phyloP scores from a whole-genome alignment of 768 basidiomycete genomes.

The Paxillus involutus region DNA sequence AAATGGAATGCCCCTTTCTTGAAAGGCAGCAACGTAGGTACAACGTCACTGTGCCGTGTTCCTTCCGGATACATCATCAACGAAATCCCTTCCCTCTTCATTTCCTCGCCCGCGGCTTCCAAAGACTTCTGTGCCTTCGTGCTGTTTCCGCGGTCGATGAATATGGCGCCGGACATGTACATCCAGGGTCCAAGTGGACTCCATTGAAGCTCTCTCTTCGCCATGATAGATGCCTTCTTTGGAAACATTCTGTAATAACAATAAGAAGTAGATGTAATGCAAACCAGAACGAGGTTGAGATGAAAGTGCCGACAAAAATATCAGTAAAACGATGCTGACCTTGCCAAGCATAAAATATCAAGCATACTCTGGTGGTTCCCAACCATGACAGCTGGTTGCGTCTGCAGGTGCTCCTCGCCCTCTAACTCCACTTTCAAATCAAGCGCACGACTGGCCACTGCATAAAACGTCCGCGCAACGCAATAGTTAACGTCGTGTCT shows the following conservation, averaged over 20 bases:
- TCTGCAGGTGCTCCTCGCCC: constrained; percentile 77
- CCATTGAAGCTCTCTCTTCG: constrained; percentile 87
- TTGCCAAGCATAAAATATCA: constrained; percentile 80
- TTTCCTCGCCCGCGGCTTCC: constrained; percentile 70
- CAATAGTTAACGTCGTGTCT: constrained; percentile 79
- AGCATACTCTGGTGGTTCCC: constrained; percentile 94
- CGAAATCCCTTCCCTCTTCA: constrained; percentile 70
- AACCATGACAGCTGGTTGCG: constrained; percentile 74
- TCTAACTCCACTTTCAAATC: constrained; percentile 77
- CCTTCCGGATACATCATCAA: constrained; percentile 98
- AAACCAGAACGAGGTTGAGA: constrained; percentile 5
- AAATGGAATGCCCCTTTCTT: constrained; percentile 99
- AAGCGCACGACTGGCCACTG: constrained; percentile 57
- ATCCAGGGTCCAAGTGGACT: constrained; percentile 91
- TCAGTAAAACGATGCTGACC: constrained; percentile 45
- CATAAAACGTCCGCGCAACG: constrained; percentile 84
- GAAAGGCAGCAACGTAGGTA: constrained; percentile 75
- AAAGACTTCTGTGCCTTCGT: constrained; percentile 73
- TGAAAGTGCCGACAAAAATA: constrained; percentile 12
- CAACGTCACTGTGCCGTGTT: constrained; percentile 72
- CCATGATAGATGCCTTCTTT: constrained; percentile 80
- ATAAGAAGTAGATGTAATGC: constrained; percentile 3
- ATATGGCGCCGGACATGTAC: constrained; percentile 86
- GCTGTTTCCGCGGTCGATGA: constrained; percentile 85
- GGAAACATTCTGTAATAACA: constrained; percentile 70